Conservation (phyloP, 495 filamentous ascomycete genomes). For the Aspergillus bertholletiae region DNA sequence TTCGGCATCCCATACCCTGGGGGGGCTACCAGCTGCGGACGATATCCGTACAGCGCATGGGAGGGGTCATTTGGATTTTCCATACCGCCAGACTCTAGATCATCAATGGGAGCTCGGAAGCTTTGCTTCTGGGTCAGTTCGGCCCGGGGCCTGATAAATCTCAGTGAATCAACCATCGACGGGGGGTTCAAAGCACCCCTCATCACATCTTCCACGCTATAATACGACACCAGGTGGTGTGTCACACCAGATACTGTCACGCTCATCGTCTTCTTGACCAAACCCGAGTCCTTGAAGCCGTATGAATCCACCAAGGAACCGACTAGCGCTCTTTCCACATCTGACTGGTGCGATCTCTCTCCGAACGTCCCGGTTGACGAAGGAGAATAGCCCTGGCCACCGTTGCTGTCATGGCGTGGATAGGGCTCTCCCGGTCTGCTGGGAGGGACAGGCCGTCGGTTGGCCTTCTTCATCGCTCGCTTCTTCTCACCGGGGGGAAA, state of each 20-base stretch:
- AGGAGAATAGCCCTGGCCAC: constrained; percentile 38
- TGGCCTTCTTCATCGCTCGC: constrained; percentile 70
- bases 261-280: constrained; percentile 91
- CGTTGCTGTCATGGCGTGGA: constrained; percentile 44
- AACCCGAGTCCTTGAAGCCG: constrained; percentile 75
- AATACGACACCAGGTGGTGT: constrained; percentile 88
- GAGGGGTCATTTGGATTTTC: constrained; percentile 37
- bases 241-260: constrained; percentile 63
- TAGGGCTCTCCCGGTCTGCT: constrained; percentile 51
- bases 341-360: constrained; percentile 42
- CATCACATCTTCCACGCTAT: constrained; percentile 72
- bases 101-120: constrained; percentile 67
- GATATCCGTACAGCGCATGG: constrained; percentile 37
- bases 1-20: constrained; percentile 35
- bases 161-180: constrained; percentile 51
- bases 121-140: constrained; percentile 64
- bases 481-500: constrained; percentile 90
- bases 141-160: constrained; percentile 51
- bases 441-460: constrained; percentile 36
- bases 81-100: constrained; percentile 45
- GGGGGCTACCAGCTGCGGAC: constrained; percentile 36
- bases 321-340: constrained; percentile 64
- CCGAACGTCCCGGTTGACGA: constrained; percentile 29
- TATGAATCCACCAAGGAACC: constrained; percentile 86
- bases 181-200: constrained; percentile 58